Base-by-base conservation (phyloP, 2,329 filamentous ascomycete species). In the Talaromyces sp. region DNA sequence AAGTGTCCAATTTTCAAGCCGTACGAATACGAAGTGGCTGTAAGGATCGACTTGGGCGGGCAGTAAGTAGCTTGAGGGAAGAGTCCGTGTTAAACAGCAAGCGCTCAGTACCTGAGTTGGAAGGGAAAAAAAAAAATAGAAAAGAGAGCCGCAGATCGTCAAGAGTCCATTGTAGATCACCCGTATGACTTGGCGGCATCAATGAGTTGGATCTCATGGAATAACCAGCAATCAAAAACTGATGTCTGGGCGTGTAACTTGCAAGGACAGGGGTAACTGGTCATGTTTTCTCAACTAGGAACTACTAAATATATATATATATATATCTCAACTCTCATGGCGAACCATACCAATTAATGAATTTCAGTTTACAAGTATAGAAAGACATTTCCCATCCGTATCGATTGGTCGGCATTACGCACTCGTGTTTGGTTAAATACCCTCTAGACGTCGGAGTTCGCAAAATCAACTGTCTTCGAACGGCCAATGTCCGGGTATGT, bases 111-210 rank as follows among this genome's bases (percentile, higher is more conserved):
- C 15, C 27, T 52, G 6, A 31, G 6, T 9, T 22, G 1, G 2
- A 2, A 22, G 2, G 2, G 2, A 31, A 17, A 3, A 22, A n/a
- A 56, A 39, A 52, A 6, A n/a, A 49, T 49, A 7, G 41, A 25
- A 52, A 62, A 27, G 50, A 65, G 60, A 54, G 47, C 60, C 60
- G 35, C 47, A 50, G 47, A 54, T 54, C 33, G 41, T 47, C 31
- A 25, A 9, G 7, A 37, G 17, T 19, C 31, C 41, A 17, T 52
- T 39, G 58, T 45, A 52, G 47, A 65, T 65, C 58, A 61, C 25
- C 17, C 17, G 63, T 61, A 58, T 45, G 49, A 65, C 63, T 33
- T 54, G 13, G 57, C 39, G 39, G 58, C 58, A 61, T 50, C 63
- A 41, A 41, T 31, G 50, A 35, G 17, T 31, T 58, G 63, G 63